These are phyloP conservation scores for Russula emetica DNA, from an alignment of 768 basidiomycete genomes.

Conservation along the genomic window DNA sequence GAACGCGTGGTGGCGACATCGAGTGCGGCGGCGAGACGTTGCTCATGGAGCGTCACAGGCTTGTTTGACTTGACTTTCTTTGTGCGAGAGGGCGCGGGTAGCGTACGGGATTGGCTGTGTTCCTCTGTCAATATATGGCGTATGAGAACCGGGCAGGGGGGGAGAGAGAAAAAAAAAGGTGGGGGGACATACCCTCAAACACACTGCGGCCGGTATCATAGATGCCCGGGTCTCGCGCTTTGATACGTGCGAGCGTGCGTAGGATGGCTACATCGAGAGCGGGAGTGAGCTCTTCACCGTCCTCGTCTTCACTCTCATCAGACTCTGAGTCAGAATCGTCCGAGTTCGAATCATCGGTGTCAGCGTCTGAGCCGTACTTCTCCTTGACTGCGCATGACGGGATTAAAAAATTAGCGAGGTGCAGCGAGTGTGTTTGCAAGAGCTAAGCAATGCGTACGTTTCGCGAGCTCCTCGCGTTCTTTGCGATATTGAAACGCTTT, in stretches of 20 bases:
- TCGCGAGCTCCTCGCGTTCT: constrained; percentile 78
- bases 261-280: constrained; percentile 92
- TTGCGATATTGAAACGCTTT: constrained; percentile 81
- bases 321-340: constrained; percentile 60
- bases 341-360: constrained; percentile 43
- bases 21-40: constrained; percentile 60
- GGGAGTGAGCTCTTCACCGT: constrained; percentile 92
- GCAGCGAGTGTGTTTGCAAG: too few relatives aligned
- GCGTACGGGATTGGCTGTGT: constrained; percentile 44
- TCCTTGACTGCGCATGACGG: constrained; percentile 62
- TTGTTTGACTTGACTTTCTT: constrained; percentile 62
- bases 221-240: constrained; percentile 76
- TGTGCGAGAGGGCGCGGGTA: constrained; percentile 29
- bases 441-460: constrained; percentile 46
- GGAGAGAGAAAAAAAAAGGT: not conserved
- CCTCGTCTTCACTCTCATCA: constrained; percentile 86
- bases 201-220: constrained; percentile 68
- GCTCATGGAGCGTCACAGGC: constrained; percentile 72
- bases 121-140: constrained; percentile 50
- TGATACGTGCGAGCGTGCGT: constrained; percentile 81
- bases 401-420: constrained; percentile 1
- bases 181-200: constrained; percentile 61
- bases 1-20: constrained; percentile 55
- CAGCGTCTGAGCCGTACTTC: constrained; percentile 77
- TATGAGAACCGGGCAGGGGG: not conserved